Evolutionary conservation across 352 stramenopile genomes (phyloP), one percentile per base, ranked within the genome.

Genomic region (Phytophthora pinifolia): DNA sequence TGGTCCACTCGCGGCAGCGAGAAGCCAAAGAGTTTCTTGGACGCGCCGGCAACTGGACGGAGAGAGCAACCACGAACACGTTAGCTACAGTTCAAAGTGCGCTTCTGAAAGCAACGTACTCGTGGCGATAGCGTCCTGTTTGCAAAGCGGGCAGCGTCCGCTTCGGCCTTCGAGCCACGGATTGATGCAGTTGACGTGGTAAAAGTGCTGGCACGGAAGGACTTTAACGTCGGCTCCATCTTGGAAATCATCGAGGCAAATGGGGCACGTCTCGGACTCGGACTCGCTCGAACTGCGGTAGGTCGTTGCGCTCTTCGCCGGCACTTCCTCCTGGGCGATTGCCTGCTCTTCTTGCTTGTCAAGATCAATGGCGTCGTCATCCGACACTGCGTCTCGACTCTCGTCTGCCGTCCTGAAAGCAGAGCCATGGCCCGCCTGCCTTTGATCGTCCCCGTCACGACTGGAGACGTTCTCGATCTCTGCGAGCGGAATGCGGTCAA

Each of bases 131-230:
- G 84, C 86, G 32, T 90, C 76, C 34, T 88, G 79, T 31, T 94
- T 93, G 62, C 86, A 96, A 6, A 96, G 75, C 31, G 86, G 86
- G 45, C 86, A 96, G 9, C 74, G 56, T 27, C 82, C 78, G 62
- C 83, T 93, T 41, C 79, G 79, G 6, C 67, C 59, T 44, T 92
- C 85, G 8, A 96, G 77, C 86, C 86, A 96, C 37, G 79, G 81
- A 31, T 92, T 83, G 42, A 96, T 96, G 54, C 86, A 96, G 18
- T 84, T 63, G 12, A 88, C 76, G 46, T 96, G 86, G 48, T 88
- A 96, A 48, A 89, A 88, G 46, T 96, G 86, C 20, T 88, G 76
- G 37, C 86, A 96, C 14, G 86, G 84, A 29, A 96, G 73, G 25
- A 94, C 77, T 58, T 92, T 92, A 17, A 94, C 76, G 22, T 72